Evolutionary conservation across 371 early-diverging fungal genomes (phyloP), one percentile per base, ranked within the genome.

Genomic region (Mortierella polycephala): DNA sequence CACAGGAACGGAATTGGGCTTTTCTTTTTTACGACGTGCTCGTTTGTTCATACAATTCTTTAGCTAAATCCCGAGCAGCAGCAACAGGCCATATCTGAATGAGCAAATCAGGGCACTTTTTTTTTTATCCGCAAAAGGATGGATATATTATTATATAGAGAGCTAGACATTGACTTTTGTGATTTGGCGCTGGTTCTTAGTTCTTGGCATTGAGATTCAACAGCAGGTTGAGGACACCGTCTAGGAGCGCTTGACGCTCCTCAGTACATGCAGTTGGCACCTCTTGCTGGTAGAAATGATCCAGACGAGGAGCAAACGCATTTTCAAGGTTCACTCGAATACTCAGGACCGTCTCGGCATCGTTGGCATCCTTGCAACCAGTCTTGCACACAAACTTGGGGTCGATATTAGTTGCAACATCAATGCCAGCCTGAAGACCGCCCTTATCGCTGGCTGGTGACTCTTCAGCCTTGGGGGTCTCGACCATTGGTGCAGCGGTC

Each of bases 331-430:
- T 62, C 50, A 69, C 63, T 18, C 69, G 69, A 4, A 63, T 30
- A 11, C 46, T 53, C 11, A 69, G 20, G 7, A 69, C 63, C 5
- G 21, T 51, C 39, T 53, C 44, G 59, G 69, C 69, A 45, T 69
- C 63, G 12, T 57, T 30, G 1, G 69, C 57, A 37, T 69, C 63
- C 46, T 37, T 50, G 53, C 69, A 69, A 16, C 63, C 69, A 16
- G 46, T 23, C 50, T 50, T 62, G 63, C 69, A 69, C 12, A 69
- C 69, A 45, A 44, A 69, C 46, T 69, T 69, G 53, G 63, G 41
- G n/a, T 69, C 69, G 10, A 69, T 53, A 5, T 46, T 62, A 12
- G 63, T 40, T 5, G 52, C 53, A 42, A 62, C 62, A 37, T 69
- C 58, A 18, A 69, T 69, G 16, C 69, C 69, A 6, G 63, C 37